Evolutionary conservation across 805 yeast species (phyloP), one percentile per base, ranked within the genome.

Genomic region (Ogataea paraovalis): DNA sequence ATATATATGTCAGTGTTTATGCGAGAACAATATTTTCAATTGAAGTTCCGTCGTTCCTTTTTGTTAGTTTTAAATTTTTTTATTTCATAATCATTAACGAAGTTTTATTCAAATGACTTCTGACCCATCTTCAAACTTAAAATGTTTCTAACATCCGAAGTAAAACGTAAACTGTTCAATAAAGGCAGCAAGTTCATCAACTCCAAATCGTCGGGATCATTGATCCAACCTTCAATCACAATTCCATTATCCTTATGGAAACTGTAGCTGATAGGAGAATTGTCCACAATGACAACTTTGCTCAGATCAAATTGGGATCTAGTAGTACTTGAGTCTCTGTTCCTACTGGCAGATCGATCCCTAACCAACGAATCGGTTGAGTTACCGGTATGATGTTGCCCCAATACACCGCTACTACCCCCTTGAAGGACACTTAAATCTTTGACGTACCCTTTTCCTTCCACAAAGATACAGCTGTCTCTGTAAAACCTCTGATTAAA

Each of bases 171-270:
- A 23, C 92, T 83, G 58, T 82, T 78, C 39, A 89, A 68, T 60
- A 94, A 69, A 1, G 99, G 98, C 39, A 94, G 65, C 44, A 94
- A 68, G 57, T 89, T 83, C 66, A 94, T 70, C 49, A 94, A 70
- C 59, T 89, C 96, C 20, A 83, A 72, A 61, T 94, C 99, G 33
- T 84, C 79, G n/a, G 95, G 96, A 66, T 94, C 99, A 61, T 87
- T 88, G 52, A 94, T 89, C 99, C 99, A 94, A 41, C 99, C 98
- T 67, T 91, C 97, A 6, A 94, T 89, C 70, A 85, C 82, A 20
- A 94, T 84, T 1, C 96, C 99, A 60, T 94, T 94, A 55, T 83
- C 83, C 49, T 82, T 87, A 64, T 92, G 91, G 64, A 80, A 69
- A 14, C 88, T 83, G 64, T 87, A 94, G 60, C 96, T 85, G 22